Base-by-base conservation (phyloP, 257 asterid species). In the Handroanthus guayacan region DNA sequence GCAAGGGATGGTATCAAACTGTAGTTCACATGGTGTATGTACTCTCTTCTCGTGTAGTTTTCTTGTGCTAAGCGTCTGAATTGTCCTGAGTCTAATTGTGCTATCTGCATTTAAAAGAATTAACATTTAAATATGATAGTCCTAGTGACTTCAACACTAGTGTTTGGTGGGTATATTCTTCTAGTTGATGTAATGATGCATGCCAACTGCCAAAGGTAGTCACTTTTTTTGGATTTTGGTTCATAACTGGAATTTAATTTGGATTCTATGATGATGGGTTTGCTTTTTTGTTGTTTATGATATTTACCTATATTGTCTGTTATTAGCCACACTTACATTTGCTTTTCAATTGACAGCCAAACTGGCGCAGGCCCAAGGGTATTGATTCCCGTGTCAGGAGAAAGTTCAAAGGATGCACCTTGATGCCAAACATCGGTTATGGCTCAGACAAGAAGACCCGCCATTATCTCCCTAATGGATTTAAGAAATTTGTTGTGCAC, bases 331-430 rank as follows among this genome's bases (percentile, higher is more conserved):
- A 54, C 44, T 25, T 9, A 17, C 38, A 10, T 16, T 71, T 41
- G 18, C 11, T 14, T 37, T 61, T 71, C 69, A 4, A 56, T 51
- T 62, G 14, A 36, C 78, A 85, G 89, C 6, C 67, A 36, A 85
- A 62, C 80, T 85, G 89, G 89, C 87, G 85, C 51, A 75, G 87
- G 78, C 89, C 85, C 48, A 85, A 85, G 78, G 89, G 89, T 80
- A 85, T 85, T 56, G 87, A 85, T 44, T 85, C 89, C 39, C 89
- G 89, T 25, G 89, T 85, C 52, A 77, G 89, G 71, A 74, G 89
- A 34, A 85, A 85, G 86, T 85, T 85, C 83, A 82, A 84, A 72
- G 88, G 88, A 84, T 79, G 86, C 65, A 73, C 77, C 37, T 47
- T 84, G 39, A 84, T 84, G 88, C 88, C 87, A 69, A 84, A 84